Conservation (phyloP, 805 yeast species). For the Candida yuanshanica region DNA sequence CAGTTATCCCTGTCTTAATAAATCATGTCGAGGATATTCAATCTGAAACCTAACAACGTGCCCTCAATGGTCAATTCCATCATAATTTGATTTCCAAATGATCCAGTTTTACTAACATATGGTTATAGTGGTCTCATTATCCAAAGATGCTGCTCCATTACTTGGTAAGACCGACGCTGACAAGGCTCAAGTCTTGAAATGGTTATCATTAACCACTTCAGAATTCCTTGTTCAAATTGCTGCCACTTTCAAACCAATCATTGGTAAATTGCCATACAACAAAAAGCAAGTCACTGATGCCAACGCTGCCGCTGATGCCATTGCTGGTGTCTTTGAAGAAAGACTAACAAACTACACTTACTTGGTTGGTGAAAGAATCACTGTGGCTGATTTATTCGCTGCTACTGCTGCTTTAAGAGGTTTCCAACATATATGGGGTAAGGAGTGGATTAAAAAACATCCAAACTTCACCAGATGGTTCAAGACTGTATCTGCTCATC, state of each 20-base stretch:
- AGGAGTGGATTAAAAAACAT: conserved; percentile 55
- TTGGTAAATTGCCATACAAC: conserved; percentile 71
- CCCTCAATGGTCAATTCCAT: neutral
- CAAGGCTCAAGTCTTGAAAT: conserved; percentile 55
- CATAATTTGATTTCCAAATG: neutral
- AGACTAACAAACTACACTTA: conserved; percentile 57
- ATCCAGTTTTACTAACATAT: conserved; percentile 11
- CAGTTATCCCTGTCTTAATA: conserved; percentile 89
- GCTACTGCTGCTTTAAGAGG: conserved; percentile 48
- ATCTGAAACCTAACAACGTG: conserved; percentile 36
- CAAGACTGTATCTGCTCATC: conserved; percentile 44
- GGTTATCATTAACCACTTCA: conserved; percentile 72
- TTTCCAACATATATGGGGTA: conserved; percentile 54
- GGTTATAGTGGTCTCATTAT: conserved; percentile 26
- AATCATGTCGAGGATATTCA: conserved; percentile 60
- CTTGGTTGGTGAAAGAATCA: conserved; percentile 61
- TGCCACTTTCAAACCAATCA: conserved; percentile 50
- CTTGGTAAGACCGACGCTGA: conserved; percentile 64
- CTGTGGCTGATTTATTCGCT: conserved; percentile 60
- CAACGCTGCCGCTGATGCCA: conserved; percentile 31
- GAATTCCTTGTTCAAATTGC: conserved; percentile 51
- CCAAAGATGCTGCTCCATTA: conserved; percentile 34
- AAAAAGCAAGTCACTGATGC: conserved; percentile 56
- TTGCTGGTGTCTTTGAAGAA: conserved; percentile 43
- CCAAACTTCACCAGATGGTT: conserved; percentile 71